Evolutionary conservation across 2,329 filamentous ascomycete genomes (phyloP).

Genomic region (Chrysoporthe puriensis): DNA sequence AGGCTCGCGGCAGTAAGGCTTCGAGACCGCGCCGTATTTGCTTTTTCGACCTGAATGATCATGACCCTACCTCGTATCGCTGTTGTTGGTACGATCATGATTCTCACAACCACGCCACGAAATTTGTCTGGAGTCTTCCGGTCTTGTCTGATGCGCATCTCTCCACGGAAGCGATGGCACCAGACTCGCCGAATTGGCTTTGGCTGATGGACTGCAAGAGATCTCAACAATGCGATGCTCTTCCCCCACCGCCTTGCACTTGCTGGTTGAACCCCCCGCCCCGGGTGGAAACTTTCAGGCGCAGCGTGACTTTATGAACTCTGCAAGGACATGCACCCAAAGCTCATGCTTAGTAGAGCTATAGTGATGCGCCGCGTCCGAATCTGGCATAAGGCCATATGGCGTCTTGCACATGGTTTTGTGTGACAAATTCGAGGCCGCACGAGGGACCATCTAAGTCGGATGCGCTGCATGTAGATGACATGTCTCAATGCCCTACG

Average conservation of each 20-base stretch:
- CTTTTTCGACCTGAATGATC: not conserved
- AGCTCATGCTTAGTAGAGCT: not conserved
- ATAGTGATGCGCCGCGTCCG: not conserved
- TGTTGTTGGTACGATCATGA: not conserved
- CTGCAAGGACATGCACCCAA: not conserved
- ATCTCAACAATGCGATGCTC: not conserved
- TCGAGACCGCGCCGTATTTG: not conserved
- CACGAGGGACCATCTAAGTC: not conserved
- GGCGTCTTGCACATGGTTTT: not conserved
- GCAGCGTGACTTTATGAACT: not conserved
- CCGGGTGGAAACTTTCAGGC: not conserved
- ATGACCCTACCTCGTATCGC: not conserved
- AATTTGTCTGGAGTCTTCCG: not conserved
- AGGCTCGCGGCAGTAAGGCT: not conserved
- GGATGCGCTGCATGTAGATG: not conserved
- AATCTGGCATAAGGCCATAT: not conserved
- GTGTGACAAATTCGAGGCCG: not conserved
- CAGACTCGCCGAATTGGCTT: not conserved
- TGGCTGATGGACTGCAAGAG: not conserved
- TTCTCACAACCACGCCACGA: not conserved
- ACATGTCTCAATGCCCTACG: not conserved
- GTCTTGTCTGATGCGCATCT: not conserved
- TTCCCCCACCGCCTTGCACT: too few species aligned
- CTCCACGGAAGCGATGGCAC: not conserved
- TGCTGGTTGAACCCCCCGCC: not conserved